Evolutionary conservation across 768 basidiomycete genomes (phyloP), one percentile per base, ranked within the genome.

Genomic region (Mycena galericulata): DNA sequence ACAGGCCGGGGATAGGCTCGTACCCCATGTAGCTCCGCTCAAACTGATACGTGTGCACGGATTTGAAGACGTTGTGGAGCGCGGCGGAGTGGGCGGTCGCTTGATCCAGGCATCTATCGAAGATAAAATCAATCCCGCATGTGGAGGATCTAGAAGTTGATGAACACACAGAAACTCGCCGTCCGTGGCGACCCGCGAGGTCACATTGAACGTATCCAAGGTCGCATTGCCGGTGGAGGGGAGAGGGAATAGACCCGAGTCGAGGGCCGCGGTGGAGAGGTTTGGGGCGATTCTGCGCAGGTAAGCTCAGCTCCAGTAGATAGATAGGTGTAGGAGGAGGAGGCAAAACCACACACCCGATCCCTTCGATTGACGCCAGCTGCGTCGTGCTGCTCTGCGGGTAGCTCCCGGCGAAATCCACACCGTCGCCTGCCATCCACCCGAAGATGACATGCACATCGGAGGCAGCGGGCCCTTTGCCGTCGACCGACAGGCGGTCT

Each of bases 341-440:
- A 45, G 14, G 8, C 3, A 20, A 6, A 24, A 54, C 0, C 4
- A 62, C 55, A 17, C 24, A 65, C 67, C 47, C 62, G 26, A 75
- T 74, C 3, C 73, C 68, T 34, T 63, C 38, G 15, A 75, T 51
- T 4, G 74, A 73, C 15, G 56, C 57, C 15, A 27, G 55, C 17
- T 71, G 69, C 18, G 73, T 67, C 43, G 68, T 66, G 32, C 26
- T 51, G 26, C 62, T 65, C 29, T 71, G 62, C 11, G 84, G 83
- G 50, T n/a, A 71, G 57, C 79, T 80, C 2, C 81, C 80, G 32
- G 83, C 78, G 70, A 87, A 85, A 41, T 84, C 81, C 0, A 83
- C 77, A 0, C 86, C 87, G 69, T 87, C 86, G 63, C 85, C 85
- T 24, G 83, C 76, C 83, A 86, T 86, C 80, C 82, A 83, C 1